Percentiles rank a stretch among this genome's conserved stretches.
These are phyloP conservation scores for Chytriomyces hyalinus DNA, from an alignment of 192 early-diverging fungal genomes.

Conservation along the genomic window DNA sequence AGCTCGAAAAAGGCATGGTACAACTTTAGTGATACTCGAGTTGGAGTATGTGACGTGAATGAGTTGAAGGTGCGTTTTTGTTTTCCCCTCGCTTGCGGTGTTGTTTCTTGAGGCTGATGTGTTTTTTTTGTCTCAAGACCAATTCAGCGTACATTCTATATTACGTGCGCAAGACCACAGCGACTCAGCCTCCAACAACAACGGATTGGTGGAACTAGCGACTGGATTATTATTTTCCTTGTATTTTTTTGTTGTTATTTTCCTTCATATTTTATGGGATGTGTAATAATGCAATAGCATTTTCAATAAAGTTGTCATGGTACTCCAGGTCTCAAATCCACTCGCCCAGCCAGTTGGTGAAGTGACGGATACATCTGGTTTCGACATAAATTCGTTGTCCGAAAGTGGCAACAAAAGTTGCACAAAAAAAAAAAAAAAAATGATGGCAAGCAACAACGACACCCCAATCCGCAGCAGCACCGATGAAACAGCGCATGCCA, in stretches of 20 bases:
- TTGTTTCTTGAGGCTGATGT: slow-evolving; percentile 17
- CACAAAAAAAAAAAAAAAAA: slow-evolving; percentile 6
- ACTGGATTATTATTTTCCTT: background rate
- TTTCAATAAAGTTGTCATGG: no score
- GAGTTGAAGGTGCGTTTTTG: slow-evolving; percentile 43
- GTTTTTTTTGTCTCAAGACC: slow-evolving; percentile 39
- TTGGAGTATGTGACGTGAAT: slow-evolving; percentile 44
- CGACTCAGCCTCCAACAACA: slow-evolving; percentile 13
- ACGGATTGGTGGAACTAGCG: slow-evolving; percentile 43
- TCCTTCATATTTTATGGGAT: background rate
- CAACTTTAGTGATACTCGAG: slow-evolving; percentile 77
- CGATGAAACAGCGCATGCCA: background rate
- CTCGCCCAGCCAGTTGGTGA: no score
- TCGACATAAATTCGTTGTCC: background rate
- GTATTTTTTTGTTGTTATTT: background rate
- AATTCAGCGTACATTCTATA: slow-evolving; percentile 69
- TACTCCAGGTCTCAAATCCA: no score
- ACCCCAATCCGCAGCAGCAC: background rate
- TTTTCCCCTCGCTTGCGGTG: no score
- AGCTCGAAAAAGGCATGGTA: slow-evolving; percentile 74
- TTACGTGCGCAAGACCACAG: slow-evolving; percentile 48
- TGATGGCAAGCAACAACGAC: slow-evolving; percentile 10
- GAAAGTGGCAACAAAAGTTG: slow-evolving; percentile 6
- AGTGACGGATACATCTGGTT: background rate
- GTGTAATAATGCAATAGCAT: no score